Evolutionary conservation across 2,329 filamentous ascomycete species (phyloP).

Genomic region (Curvularia sp.): DNA sequence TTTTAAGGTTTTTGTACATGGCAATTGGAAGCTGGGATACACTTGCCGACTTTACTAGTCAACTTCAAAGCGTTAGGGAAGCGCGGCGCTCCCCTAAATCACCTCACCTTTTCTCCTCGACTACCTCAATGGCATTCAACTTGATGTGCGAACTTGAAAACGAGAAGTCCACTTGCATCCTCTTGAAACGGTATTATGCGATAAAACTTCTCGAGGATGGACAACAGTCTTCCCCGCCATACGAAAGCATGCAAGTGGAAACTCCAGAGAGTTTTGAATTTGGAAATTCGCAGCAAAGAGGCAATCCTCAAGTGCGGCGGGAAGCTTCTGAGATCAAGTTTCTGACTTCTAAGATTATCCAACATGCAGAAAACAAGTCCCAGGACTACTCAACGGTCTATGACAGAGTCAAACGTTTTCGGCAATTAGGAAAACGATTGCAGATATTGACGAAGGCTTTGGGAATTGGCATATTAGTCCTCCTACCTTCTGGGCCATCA

Average conservation of each 20-base stretch:
- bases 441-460: constrained; percentile 4
- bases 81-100: neutral
- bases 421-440: constrained; percentile 7
- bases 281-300: neutral
- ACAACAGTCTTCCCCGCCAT: neutral
- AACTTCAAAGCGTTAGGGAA: neutral
- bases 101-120: neutral
- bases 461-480: constrained; percentile 11
- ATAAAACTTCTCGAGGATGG: neutral
- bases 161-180: neutral
- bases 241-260: neutral
- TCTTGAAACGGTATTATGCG: constrained; percentile 4
- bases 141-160: constrained; percentile 9
- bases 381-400: neutral
- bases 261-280: neutral
- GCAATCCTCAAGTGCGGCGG: neutral
- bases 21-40: constrained; percentile 14
- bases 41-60: constrained; percentile 6
- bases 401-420: constrained; percentile 4
- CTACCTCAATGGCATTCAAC: neutral
- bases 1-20: constrained; percentile 8
- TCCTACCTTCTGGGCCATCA: constrained; percentile 14
- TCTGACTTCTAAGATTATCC: constrained; percentile 2
- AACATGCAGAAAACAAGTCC: neutral
- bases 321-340: neutral